phyloP scores from a whole-genome alignment of 2,329 filamentous ascomycete genomes.

The Bipolaris victoriae region DNA sequence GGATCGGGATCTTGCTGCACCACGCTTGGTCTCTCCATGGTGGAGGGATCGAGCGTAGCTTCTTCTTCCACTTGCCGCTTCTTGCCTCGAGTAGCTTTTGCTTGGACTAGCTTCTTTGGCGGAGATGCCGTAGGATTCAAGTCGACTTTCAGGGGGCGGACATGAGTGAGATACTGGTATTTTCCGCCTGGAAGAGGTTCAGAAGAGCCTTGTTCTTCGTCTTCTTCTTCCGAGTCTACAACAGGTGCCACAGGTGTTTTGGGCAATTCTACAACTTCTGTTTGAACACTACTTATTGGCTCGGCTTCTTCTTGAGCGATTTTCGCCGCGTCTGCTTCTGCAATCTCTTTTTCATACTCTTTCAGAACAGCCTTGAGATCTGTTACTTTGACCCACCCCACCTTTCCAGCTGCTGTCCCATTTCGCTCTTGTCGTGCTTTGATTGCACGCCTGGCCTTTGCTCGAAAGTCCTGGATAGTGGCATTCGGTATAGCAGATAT shows the following conservation, averaged over 20 bases:
- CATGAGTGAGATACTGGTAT: slow-evolving; percentile 11
- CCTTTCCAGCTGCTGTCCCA: neutral
- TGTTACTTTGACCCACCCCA: slow-evolving; percentile 1
- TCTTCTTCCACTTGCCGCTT: slow-evolving; percentile 5
- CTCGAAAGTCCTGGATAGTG: slow-evolving; percentile 10
- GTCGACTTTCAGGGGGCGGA: slow-evolving; percentile 8
- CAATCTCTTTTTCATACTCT: slow-evolving; percentile 5
- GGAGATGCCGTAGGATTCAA: slow-evolving; percentile 9
- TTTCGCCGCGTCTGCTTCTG: neutral
- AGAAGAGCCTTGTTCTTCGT: slow-evolving; percentile 10
- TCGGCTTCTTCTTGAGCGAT: neutral
- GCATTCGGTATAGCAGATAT: slow-evolving; percentile 7
- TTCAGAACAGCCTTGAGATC: slow-evolving; percentile 7
- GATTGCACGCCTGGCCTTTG: neutral
- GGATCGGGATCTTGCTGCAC: slow-evolving; percentile 7
- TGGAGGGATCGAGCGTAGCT: neutral
- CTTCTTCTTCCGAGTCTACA: slow-evolving; percentile 7
- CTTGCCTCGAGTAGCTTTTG: neutral
- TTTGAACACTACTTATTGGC: neutral
- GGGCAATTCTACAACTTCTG: neutral
- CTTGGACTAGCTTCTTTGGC: neutral
- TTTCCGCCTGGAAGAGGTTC: slow-evolving; percentile 9
- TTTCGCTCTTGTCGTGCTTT: slow-evolving; percentile 7
- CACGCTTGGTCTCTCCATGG: neutral
- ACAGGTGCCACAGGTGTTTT: slow-evolving; percentile 6